These are phyloP conservation scores for Nannochloropsis oceanica DNA, from an alignment of 108 stramenopile species.

Conservation along the genomic window DNA sequence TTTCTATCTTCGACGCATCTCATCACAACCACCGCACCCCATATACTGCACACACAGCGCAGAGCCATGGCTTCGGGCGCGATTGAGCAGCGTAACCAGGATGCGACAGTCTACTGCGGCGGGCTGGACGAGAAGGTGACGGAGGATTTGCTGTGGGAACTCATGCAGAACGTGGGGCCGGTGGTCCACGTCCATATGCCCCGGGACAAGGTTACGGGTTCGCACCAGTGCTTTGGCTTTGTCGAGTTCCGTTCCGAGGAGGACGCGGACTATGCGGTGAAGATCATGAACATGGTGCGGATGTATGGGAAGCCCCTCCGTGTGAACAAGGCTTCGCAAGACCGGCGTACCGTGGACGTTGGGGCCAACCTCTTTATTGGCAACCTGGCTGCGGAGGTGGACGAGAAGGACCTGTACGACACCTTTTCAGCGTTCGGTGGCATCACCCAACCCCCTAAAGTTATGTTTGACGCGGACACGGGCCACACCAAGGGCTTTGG, in stretches of 20 bases:
- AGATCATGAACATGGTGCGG: constrained; percentile 92
- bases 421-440: constrained; percentile 94
- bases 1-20: too few relatives aligned
- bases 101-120: constrained; percentile 93
- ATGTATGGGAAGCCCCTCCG: constrained; percentile 71
- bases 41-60: constrained; percentile 1
- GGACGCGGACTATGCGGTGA: constrained; percentile 92
- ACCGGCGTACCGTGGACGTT: constrained; percentile 66
- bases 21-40: neutral
- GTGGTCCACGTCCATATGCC: constrained; percentile 92
- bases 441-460: constrained; percentile 66
- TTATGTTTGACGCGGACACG: constrained; percentile 70
- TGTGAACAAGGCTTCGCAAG: constrained; percentile 69
- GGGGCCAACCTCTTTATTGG: constrained; percentile 98
- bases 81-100: constrained; percentile 95
- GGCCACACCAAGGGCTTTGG: constrained; percentile 77
- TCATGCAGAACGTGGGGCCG: constrained; percentile 52
- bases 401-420: constrained; percentile 94
- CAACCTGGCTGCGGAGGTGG: constrained; percentile 80
- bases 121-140: constrained; percentile 68
- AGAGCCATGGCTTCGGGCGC: constrained; percentile 45
- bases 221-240: constrained; percentile 77
- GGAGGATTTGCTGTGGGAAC: constrained; percentile 79
- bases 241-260: constrained; percentile 77
- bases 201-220: constrained; percentile 65